phyloP scores from a whole-genome alignment of 208 protist species.

The Trypanosoma mega region DNA sequence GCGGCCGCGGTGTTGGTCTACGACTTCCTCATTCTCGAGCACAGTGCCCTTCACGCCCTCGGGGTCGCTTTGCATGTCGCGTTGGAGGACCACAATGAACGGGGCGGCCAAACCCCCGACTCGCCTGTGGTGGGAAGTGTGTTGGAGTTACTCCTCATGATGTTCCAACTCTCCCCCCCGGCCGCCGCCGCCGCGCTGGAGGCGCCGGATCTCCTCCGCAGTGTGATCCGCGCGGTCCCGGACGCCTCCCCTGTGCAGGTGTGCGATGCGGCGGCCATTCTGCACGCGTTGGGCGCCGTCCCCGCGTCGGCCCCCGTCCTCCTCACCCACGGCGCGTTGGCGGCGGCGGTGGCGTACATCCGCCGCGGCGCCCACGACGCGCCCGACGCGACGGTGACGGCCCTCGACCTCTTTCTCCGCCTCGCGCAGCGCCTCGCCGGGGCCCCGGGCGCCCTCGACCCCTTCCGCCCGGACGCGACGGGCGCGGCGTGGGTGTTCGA shows the following conservation, averaged over 20 bases:
- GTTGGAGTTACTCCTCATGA: constrained; percentile 25
- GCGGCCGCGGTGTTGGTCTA: constrained; percentile 31
- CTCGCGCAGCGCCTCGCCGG: constrained; percentile 28
- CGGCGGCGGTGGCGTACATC: constrained; percentile 24
- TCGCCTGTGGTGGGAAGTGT: constrained; percentile 19
- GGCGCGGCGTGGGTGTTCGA: constrained; percentile 22
- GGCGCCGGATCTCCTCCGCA: constrained; percentile 22
- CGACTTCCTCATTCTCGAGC: constrained; percentile 44
- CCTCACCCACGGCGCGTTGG: constrained; percentile 36
- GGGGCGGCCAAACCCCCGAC: not conserved
- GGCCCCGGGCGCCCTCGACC: constrained; percentile 26
- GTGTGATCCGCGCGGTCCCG: constrained; percentile 21
- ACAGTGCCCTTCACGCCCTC: constrained; percentile 50
- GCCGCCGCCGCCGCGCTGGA: constrained; percentile 15
- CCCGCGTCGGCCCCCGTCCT: constrained; percentile 34
- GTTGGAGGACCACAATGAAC: constrained; percentile 3
- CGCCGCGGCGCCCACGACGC: not conserved
- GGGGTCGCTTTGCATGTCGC: constrained; percentile 24
- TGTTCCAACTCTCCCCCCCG: constrained; percentile 21
- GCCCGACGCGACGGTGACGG: constrained; percentile 22
- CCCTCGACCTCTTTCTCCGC: constrained; percentile 26
- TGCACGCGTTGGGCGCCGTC: constrained; percentile 10
- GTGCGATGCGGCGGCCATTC: constrained; percentile 16
- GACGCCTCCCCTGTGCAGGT: constrained; percentile 11
- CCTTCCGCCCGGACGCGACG: constrained; percentile 17